phyloP scores from a whole-genome alignment of 2,329 filamentous ascomycete genomes.

The Pyrenochaeta sp. region DNA sequence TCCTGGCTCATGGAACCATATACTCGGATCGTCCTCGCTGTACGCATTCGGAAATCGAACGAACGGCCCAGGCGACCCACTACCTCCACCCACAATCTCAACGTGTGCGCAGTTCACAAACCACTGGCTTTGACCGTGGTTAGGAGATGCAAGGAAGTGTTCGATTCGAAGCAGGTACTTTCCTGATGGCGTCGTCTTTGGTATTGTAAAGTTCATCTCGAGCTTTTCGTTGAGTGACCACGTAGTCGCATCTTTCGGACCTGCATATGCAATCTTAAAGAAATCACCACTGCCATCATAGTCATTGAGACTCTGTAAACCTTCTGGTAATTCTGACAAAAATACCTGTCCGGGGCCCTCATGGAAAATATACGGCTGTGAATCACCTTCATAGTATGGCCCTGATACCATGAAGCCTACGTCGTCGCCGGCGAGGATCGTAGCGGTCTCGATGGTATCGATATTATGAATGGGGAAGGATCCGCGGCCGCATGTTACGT shows the following conservation, averaged over 20 bases:
- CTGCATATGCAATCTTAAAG: slow-evolving; percentile 27
- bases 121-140: slow-evolving; percentile 16
- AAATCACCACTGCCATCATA: slow-evolving; percentile 26
- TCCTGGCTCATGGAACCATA: slow-evolving; percentile 23
- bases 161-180: slow-evolving; percentile 28
- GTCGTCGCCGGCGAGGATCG: slow-evolving; percentile 11
- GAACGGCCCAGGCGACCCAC: slow-evolving; percentile 7
- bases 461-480: slow-evolving; percentile 16
- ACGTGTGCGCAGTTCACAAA: slow-evolving; percentile 28
- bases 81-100: slow-evolving; percentile 20
- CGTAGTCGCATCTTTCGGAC: slow-evolving; percentile 4
- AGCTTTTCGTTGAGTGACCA: slow-evolving; percentile 11
- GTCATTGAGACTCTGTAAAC: slow-evolving; percentile 7
- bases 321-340: slow-evolving; percentile 17
- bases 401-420: slow-evolving; percentile 24
- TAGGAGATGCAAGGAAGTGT: slow-evolving; percentile 16
- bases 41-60: slow-evolving; percentile 25
- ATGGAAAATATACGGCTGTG: slow-evolving; percentile 21
- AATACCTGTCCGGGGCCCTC: slow-evolving; percentile 25
- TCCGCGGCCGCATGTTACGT: slow-evolving; percentile 17
- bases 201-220: slow-evolving; percentile 23
- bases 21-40: slow-evolving; percentile 17
- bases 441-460: slow-evolving; percentile 21
- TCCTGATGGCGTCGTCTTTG: slow-evolving; percentile 23
- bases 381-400: slow-evolving; percentile 11